Evolutionary conservation across 1,284 basidiomycete genomes (phyloP).

Genomic region (Coniferiporia weirii): DNA sequence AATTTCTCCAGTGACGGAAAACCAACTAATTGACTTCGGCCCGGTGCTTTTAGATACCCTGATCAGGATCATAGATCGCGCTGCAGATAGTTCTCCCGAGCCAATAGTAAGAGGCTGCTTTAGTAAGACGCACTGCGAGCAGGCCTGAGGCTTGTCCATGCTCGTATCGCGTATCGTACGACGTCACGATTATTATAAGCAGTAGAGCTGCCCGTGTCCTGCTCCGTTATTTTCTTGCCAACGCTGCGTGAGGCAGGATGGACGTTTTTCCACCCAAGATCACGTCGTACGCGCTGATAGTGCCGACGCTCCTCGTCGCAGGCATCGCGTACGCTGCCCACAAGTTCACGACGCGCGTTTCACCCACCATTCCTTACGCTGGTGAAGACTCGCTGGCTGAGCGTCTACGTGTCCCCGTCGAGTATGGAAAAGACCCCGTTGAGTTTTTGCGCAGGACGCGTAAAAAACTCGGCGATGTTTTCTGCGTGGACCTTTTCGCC

Average conservation of each 20-base stretch:
- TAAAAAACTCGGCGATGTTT: conserved; percentile 16
- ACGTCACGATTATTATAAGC: too few relatives aligned
- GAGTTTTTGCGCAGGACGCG: conserved; percentile 10
- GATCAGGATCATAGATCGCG: too few relatives aligned
- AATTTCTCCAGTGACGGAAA: too few relatives aligned
- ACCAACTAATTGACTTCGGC: too few relatives aligned
- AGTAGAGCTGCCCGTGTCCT: too few relatives aligned
- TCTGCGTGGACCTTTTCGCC: conserved; percentile 15
- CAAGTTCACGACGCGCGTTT: conserved; percentile 11
- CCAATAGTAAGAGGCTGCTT: too few relatives aligned
- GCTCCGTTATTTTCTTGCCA: too few relatives aligned
- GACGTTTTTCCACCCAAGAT: background rate
- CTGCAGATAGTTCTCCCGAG: too few relatives aligned
- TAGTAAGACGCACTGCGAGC: too few relatives aligned
- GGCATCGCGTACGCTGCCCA: background rate
- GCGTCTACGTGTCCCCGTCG: conserved; percentile 12
- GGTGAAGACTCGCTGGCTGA: conserved; percentile 4
- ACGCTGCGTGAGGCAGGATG: background rate
- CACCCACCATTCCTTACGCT: conserved; percentile 14
- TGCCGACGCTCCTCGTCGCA: conserved; percentile 2
- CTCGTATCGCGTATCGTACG: too few relatives aligned
- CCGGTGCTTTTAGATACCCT: too few relatives aligned
- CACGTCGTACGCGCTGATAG: background rate
- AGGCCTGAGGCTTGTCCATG: too few relatives aligned
- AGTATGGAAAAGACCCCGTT: conserved; percentile 15